phyloP scores from a whole-genome alignment of 768 basidiomycete genomes.

The Tricholoma matsutake region DNA sequence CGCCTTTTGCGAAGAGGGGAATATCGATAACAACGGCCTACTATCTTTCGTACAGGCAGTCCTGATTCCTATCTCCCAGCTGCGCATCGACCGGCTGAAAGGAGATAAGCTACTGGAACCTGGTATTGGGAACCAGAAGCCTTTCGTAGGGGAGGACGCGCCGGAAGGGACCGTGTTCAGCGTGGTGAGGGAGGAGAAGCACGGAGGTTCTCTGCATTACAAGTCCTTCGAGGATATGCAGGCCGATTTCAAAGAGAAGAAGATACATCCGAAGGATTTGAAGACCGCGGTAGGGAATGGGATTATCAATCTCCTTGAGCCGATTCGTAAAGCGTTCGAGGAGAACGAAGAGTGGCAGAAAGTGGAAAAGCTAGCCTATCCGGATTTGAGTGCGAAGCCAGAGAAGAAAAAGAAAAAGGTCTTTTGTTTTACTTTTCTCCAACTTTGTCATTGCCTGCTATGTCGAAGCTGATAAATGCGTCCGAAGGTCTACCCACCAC shows the following conservation, averaged over 20 bases:
- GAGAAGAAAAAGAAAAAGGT: conserved; percentile 70
- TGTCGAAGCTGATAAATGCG: background rate
- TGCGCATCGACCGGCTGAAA: conserved; percentile 58
- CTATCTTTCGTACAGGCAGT: conserved; percentile 84
- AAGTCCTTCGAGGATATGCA: conserved; percentile 59
- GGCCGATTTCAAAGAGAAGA: conserved; percentile 70
- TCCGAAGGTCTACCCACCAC: conserved; percentile 70
- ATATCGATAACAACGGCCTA: conserved; percentile 82
- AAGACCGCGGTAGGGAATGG: conserved; percentile 75
- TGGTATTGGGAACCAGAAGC: conserved; percentile 49
- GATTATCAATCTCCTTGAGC: conserved; percentile 72
- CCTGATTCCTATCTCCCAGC: conserved; percentile 80
- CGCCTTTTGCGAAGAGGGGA: conserved; percentile 95
- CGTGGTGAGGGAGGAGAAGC: conserved; percentile 74
- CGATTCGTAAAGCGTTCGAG: conserved; percentile 77
- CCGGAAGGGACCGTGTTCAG: conserved; percentile 82
- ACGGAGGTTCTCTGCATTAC: conserved; percentile 81
- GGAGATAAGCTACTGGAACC: conserved; percentile 50
- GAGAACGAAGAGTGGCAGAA: conserved; percentile 78
- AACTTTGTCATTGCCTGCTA: background rate
- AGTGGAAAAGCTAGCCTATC: conserved; percentile 80
- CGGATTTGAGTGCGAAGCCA: conserved; percentile 62
- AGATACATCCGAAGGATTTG: conserved; percentile 86
- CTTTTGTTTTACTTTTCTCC: background rate
- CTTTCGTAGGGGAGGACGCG: conserved; percentile 66